Percentiles rank a stretch among this genome's conserved stretches.
Conservation (phyloP, 148 eudicot species). For the Amaranthus palmeri region DNA sequence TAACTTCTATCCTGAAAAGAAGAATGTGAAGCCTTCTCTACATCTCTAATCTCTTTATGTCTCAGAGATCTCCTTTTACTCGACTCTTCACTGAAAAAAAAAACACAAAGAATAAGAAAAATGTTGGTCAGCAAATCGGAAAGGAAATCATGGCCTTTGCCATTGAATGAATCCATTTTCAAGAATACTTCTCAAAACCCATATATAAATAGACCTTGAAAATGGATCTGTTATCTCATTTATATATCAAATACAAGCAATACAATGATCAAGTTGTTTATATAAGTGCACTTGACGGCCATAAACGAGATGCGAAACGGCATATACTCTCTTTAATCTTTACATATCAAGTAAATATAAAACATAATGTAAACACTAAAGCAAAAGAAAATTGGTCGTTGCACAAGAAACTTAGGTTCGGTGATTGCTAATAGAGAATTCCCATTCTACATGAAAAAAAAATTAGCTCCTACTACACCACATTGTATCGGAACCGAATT, state of each 20-base stretch:
- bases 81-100: constrained; percentile 58
- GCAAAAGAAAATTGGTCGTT: background rate
- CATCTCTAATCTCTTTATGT: constrained; percentile 57
- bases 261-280: background rate
- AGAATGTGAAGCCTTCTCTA: constrained; percentile 48
- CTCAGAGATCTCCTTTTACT: constrained; percentile 65
- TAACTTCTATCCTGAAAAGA: constrained; percentile 47
- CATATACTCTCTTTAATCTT: background rate
- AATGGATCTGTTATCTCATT: background rate
- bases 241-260: background rate
- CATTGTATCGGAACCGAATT: background rate
- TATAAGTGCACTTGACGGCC: background rate
- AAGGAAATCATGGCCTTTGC: background rate
- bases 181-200: background rate
- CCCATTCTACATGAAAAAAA: background rate
- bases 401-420: background rate
- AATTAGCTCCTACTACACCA: constrained; percentile 1
- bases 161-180: background rate
- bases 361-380: background rate
- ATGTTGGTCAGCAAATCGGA: background rate
- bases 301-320: background rate
- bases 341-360: background rate
- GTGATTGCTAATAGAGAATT: background rate
- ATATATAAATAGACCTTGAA: background rate
- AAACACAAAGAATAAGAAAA: constrained; percentile 14